Percentiles rank a stretch among this genome's conserved stretches.
These are phyloP conservation scores for Discostella stelligeroides DNA, from an alignment of 108 stramenopile genomes.

Conservation along the genomic window DNA sequence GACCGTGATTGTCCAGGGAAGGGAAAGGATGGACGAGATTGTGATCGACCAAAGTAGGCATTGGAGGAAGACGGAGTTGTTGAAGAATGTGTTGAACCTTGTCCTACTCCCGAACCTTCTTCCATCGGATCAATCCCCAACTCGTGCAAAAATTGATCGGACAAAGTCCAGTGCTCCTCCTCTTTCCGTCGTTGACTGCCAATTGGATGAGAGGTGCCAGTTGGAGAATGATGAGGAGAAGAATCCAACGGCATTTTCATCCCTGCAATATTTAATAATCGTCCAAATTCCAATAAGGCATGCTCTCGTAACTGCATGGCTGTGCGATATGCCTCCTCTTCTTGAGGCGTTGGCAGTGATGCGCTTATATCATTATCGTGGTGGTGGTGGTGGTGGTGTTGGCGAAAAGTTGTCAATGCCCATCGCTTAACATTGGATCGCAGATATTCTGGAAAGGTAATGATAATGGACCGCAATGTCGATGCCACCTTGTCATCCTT, in stretches of 20 bases:
- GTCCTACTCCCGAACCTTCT: slow-evolving; percentile 6
- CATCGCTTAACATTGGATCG: slow-evolving; percentile 15
- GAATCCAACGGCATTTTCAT: slow-evolving; percentile 47
- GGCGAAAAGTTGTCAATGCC: slow-evolving; percentile 14
- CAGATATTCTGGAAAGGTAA: slow-evolving; percentile 35
- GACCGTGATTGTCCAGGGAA: slow-evolving; percentile 6
- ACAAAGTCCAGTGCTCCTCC: slow-evolving; percentile 33
- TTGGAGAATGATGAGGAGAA: not conserved
- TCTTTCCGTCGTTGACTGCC: not conserved
- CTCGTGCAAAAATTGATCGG: slow-evolving; percentile 50
- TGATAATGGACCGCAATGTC: slow-evolving; percentile 24
- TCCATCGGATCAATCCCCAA: slow-evolving; percentile 40
- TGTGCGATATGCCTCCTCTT: slow-evolving; percentile 17
- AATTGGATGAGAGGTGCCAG: not conserved
- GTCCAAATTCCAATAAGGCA: slow-evolving; percentile 54
- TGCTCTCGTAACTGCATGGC: slow-evolving; percentile 32
- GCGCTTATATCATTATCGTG: not conserved
- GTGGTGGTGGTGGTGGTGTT: not conserved
- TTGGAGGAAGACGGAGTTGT: not conserved
- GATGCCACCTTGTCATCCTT: slow-evolving; percentile 7
- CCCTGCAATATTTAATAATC: slow-evolving; percentile 69
- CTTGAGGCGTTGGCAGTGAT: not conserved
- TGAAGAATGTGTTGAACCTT: not conserved
- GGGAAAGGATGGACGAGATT: not conserved
- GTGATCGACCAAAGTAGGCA: slow-evolving; percentile 25